Evolutionary conservation across 495 filamentous ascomycete species (phyloP).

Genomic region (Aspergillus bridgeri): DNA sequence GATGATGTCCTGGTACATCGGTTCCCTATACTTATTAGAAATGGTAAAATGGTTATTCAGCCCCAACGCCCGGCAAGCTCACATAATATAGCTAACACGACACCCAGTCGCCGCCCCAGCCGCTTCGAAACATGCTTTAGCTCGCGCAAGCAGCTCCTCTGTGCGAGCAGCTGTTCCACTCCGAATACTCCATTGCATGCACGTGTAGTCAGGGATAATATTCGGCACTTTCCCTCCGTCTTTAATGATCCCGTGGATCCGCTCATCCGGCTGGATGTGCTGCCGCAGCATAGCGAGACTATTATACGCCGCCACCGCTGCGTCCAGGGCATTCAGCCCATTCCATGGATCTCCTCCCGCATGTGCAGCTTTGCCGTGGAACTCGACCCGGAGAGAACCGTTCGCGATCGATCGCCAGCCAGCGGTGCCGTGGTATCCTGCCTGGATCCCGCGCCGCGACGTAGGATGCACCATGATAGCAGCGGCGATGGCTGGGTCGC

Average conservation of each 20-base stretch:
- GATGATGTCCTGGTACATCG: neutral
- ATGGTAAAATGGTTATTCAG: too few species aligned
- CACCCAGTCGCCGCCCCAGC: constrained; percentile 48
- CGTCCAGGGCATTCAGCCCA: constrained; percentile 58
- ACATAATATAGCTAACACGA: neutral
- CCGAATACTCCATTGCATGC: constrained; percentile 39
- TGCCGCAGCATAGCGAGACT: constrained; percentile 51
- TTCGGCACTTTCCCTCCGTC: constrained; percentile 49
- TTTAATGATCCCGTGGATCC: constrained; percentile 49
- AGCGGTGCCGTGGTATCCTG: neutral
- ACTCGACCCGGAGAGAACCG: neutral
- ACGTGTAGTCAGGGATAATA: constrained; percentile 51
- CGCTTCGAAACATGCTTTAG: constrained; percentile 45
- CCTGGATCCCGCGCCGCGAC: neutral
- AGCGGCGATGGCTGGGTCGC: neutral
- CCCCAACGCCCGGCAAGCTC: too few species aligned
- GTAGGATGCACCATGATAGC: constrained; percentile 6
- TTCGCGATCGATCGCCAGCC: neutral
- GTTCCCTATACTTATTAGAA: neutral
- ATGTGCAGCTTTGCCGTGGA: constrained; percentile 27
- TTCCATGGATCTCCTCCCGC: constrained; percentile 55
- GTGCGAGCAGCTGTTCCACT: constrained; percentile 32
- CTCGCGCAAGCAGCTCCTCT: constrained; percentile 31
- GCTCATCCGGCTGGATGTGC: constrained; percentile 52
- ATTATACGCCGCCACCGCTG: constrained; percentile 51